phyloP scores from a whole-genome alignment of 2,329 filamentous ascomycete species.

The Akanthomyces uredinophilus region DNA sequence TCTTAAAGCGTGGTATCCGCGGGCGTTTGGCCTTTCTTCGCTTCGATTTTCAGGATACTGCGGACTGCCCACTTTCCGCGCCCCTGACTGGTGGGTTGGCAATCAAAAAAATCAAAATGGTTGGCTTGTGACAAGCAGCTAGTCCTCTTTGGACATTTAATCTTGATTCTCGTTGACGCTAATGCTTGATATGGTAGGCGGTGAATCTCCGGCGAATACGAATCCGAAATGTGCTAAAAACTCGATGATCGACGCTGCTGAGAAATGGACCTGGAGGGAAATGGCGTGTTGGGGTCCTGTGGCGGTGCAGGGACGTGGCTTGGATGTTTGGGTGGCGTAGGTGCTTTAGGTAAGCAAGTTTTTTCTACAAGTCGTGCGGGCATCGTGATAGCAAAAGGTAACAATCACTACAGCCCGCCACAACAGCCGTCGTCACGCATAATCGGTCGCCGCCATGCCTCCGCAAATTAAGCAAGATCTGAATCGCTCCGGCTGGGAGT shows the following conservation, averaged over 20 bases:
- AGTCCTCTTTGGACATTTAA: not conserved
- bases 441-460: conserved; percentile 52
- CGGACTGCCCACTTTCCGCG: conserved; percentile 11
- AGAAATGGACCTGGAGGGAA: not conserved
- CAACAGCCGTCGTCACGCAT: not conserved
- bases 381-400: not conserved
- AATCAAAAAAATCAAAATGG: conserved; percentile 6
- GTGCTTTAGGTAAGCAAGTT: conserved; percentile 6
- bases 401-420: not conserved
- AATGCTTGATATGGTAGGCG: conserved; percentile 11
- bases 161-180: not conserved
- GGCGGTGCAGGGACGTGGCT: not conserved
- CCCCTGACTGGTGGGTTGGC: conserved; percentile 15
- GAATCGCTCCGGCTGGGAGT: conserved; percentile 94
- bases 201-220: conserved; percentile 18
- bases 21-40: not conserved
- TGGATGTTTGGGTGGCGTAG: not conserved
- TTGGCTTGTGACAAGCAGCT: conserved; percentile 7
- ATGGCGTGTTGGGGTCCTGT: not conserved
- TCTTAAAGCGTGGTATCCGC: conserved; percentile 10
- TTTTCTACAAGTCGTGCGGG: not conserved
- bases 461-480: conserved; percentile 95
- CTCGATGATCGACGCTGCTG: no score
- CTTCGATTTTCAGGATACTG: conserved; percentile 11
- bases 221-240: conserved; percentile 15